Conservation (phyloP, 2,329 filamentous ascomycete species). For the Colletotrichum sp. region DNA sequence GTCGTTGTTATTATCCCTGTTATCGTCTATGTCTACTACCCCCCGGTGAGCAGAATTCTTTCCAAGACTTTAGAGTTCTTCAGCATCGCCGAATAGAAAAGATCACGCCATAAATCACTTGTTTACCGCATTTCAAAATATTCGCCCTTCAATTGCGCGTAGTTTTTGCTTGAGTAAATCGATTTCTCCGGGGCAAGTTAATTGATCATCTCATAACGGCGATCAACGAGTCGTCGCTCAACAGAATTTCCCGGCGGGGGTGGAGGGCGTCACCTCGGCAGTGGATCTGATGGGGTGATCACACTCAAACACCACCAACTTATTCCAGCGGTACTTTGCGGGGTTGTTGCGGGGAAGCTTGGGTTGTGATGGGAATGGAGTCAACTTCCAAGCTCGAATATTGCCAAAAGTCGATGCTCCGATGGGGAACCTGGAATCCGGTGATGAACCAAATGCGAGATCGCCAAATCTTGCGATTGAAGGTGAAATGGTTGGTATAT, state of each 20-base stretch:
- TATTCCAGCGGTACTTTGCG: not conserved
- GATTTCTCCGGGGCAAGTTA: rapidly evolving
- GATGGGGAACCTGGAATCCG: not conserved
- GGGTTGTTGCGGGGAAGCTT: not conserved
- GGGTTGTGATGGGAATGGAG: not conserved
- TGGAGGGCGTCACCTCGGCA: not conserved
- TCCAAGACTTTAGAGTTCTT: not conserved
- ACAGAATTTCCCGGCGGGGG: not conserved
- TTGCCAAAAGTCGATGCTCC: not conserved
- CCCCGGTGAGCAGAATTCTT: not conserved
- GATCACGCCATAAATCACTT: not conserved
- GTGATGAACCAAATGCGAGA: not conserved
- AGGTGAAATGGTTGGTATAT: not conserved
- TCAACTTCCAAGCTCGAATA: not conserved
- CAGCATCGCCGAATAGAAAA: not conserved
- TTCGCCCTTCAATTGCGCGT: not conserved
- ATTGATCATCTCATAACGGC: not conserved
- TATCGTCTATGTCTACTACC: too few species aligned
- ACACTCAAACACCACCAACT: not conserved
- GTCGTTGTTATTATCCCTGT: too few species aligned
- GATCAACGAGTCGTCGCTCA: rapidly evolving
- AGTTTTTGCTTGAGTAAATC: not conserved
- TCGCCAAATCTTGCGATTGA: not conserved
- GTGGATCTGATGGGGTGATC: not conserved
- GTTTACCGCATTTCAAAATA: not conserved